Evolutionary conservation across 2,329 filamentous ascomycete genomes (phyloP), one percentile per base, ranked within the genome.

Genomic region (Nothophoma quercina): DNA sequence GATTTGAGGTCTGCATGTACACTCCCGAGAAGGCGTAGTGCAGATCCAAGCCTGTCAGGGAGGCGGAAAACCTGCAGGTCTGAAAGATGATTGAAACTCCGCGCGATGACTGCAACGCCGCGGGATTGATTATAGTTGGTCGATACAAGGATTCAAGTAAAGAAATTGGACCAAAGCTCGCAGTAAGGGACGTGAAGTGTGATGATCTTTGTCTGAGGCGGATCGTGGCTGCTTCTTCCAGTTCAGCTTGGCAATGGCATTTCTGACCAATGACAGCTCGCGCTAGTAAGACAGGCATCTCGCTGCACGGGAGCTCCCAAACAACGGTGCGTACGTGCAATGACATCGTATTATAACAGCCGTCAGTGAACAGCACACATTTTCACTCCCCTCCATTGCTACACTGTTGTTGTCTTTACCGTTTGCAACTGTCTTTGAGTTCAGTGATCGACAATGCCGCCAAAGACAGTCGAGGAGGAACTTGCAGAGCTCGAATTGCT

Each of bases 401-500:
- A 23, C 26, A 29, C 44, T 25, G 25, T 33, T 34, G 9, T 16
- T 29, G 10, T 21, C 26, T n/a, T n/a, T n/a, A n/a, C n/a, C n/a
- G n/a, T n/a, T n/a, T n/a, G n/a, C n/a, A n/a, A n/a, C n/a, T n/a
- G n/a, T n/a, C n/a, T n/a, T n/a, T 42, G 44, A 39, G 33, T 15
- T 39, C 25, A 32, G 43, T 43, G 43, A 36, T 34, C 39, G 35
- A 46, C 32, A 51, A 75, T 75, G 73, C 59, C 71, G 3, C 65
- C 68, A 39, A 77, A 77, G 54, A 77, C 75, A 9, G 68, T 75
- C 40, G 77, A 80, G 58, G 79, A 82, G 55, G 73, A 80, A 64
- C 78, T 82, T 32, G 78, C 79, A 29, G 72, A 76, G 65, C 68
- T 77, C 40, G 66, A 73, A 54, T 61, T 62, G 62, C 59, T 67